phyloP scores from a whole-genome alignment of 106 monocot genomes.

The Apostasia ramifera region DNA sequence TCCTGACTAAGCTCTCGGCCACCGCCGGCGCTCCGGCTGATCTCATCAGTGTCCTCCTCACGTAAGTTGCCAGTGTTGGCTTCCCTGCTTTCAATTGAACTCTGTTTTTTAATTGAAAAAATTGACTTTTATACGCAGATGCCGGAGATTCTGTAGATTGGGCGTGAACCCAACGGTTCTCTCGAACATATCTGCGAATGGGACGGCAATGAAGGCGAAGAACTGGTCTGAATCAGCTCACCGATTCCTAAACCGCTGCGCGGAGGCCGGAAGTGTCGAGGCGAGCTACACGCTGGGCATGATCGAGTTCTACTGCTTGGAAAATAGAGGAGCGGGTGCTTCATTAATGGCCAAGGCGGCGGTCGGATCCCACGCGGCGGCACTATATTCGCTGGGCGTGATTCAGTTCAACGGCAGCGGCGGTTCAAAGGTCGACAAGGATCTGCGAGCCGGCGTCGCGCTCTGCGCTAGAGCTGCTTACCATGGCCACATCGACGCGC shows the following conservation, averaged over 20 bases:
- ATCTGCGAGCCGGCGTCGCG: slow-evolving; percentile 43
- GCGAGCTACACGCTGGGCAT: slow-evolving; percentile 62
- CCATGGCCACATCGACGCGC: slow-evolving; percentile 50
- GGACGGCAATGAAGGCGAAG: slow-evolving; percentile 27
- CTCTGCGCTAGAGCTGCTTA: slow-evolving; percentile 45
- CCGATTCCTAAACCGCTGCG: slow-evolving; percentile 42
- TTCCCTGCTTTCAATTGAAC: background rate
- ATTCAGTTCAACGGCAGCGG: slow-evolving; percentile 74
- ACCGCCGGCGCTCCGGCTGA: slow-evolving; percentile 39
- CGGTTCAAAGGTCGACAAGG: slow-evolving; percentile 41
- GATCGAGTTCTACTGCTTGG: slow-evolving; percentile 27
- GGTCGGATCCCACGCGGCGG: slow-evolving; percentile 39
- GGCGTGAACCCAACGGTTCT: slow-evolving; percentile 34
- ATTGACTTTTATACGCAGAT: slow-evolving; percentile 24
- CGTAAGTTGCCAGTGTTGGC: slow-evolving; percentile 14
- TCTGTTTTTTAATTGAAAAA: background rate
- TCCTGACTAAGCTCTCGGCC: slow-evolving; percentile 44
- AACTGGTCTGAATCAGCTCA: slow-evolving; percentile 53
- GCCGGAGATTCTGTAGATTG: slow-evolving; percentile 40
- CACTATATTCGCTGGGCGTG: slow-evolving; percentile 46
- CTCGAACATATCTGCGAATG: slow-evolving; percentile 25
- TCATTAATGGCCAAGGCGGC: slow-evolving; percentile 53
- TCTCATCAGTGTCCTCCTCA: slow-evolving; percentile 29
- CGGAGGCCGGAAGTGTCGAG: slow-evolving; percentile 53
- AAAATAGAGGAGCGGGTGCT: slow-evolving; percentile 31